Base-by-base conservation (phyloP, 768 basidiomycete genomes). In the Chalciporus sphaerocephalus region DNA sequence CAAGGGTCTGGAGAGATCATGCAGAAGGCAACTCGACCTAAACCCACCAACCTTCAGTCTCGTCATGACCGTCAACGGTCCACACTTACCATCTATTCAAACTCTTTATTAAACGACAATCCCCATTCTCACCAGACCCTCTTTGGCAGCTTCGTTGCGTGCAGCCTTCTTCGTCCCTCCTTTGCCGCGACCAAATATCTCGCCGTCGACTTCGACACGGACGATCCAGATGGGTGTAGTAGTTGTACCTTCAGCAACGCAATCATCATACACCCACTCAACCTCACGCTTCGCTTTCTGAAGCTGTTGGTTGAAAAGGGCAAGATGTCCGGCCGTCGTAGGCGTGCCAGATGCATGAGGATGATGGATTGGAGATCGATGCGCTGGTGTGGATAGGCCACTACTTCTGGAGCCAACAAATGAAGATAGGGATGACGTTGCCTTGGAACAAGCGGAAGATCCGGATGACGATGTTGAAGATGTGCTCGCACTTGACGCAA, bases 151-250 rank as follows among this genome's bases (percentile, higher is more conserved):
- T 59, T 87, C 87, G 57, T 89, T 88, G 58, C 83, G 74, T 1
- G 88, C 88, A 1, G 78, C 75, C 61, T 83, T 87, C 75, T 91
- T 92, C 33, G 85, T 89, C 52, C 75, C 78, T 9, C 86, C 88
- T 44, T 68, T 73, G 1, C 88, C 88, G 11, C 60, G 59, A 5
- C 86, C 87, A 65, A 74, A 74, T 38, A 74, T 67, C 43, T 77
- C 69, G 3, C 80, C 80, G 36, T 82, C 75, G 39, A 89, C 78
- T 36, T 81, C 62, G 30, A 82, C 83, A 49, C 69, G 77, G 38
- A 80, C 87, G 40, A 66, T 71, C 88, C 88, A 91, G 50, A 87
- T 76, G 2, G 88, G 86, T 18, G 87, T 90, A n/a, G 81, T 76
- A 57, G 72, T 76, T 24, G 74, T 78, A 18, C 74, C 74, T 41